Base-by-base conservation (phyloP, 2,329 filamentous ascomycete species). In the Monosporascus sp. region DNA sequence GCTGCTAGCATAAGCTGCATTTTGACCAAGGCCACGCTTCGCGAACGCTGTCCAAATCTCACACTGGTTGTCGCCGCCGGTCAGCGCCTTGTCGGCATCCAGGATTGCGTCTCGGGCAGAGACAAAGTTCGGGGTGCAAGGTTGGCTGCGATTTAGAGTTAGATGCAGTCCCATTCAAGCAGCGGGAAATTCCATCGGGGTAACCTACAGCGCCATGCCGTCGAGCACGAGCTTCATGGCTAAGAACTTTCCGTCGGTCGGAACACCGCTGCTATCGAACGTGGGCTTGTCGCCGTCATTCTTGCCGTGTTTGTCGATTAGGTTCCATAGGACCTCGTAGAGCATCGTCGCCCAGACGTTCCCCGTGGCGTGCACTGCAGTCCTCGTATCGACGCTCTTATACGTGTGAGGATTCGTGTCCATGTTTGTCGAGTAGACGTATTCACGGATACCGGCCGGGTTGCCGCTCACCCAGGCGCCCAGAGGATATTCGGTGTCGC, bases 321-420 rank as follows among this genome's bases (percentile, higher is more conserved):
- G 65, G 63, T 78, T 78, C 77, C 77, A 79, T 54, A 79, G 63
- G n/a, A 78, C 68, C 59, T 79, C 77, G 66, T 80, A 78, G 6
- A 79, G 70, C 64, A 78, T 77, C 1, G 70, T 74, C 0, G 74
- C 73, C 77, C 77, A 79, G 54, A 78, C 70, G 48, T 73, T 74
- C 27, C 76, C 76, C 49, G 76, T 74, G 49, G 70, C 66, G 64
- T 78, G 76, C 38, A 74, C 67, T 22, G 63, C 59, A 60, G 76
- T 71, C 51, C 66, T 61, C 14, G 59, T 61, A 58, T 68, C 65
- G 40, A 70, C 68, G 47, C 70, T 68, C 8, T 60, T 68, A 68
- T 78, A 78, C 22, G 70, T 70, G 60, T 74, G 72, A 2, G 76
- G 76, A 66, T 78, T 78, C 50, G 67, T 69, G 7, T 57, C 64